A percentile compares a stretch with the other conserved stretches of the same genome.
phyloP scores from a whole-genome alignment of 352 stramenopile species.

The Lagenidium sp. region DNA sequence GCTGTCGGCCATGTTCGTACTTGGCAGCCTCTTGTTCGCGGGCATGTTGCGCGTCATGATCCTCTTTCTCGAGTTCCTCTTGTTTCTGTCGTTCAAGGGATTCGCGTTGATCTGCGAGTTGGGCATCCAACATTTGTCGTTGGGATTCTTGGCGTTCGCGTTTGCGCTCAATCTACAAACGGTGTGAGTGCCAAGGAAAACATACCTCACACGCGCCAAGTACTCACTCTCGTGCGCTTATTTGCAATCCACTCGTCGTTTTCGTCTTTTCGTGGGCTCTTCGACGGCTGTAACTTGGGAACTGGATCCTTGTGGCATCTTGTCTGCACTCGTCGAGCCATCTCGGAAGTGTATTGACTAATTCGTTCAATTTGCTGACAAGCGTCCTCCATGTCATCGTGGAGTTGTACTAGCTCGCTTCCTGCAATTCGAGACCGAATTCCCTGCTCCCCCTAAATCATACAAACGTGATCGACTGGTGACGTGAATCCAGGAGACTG shows the following conservation, averaged over 20 bases:
- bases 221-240: constrained; percentile 15
- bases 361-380: no score
- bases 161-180: no score
- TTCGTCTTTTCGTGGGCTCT: constrained; percentile 8
- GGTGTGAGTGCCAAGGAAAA: no score
- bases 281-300: no score
- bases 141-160: constrained; percentile 18
- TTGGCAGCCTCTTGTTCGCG: not conserved
- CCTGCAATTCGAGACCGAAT: no score
- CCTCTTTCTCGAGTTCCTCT: not conserved
- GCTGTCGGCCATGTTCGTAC: constrained; percentile 2
- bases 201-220: not conserved
- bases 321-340: constrained; percentile 2
- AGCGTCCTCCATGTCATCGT: no score
- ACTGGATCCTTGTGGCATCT: no score
- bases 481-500: no score
- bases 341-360: no score
- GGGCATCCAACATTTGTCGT: constrained; percentile 14
- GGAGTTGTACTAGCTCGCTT: no score
- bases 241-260: constrained; percentile 7
- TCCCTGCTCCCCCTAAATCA: no score
- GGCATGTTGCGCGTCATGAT: not conserved
- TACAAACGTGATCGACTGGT: no score
- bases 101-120: constrained; percentile 17
- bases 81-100: not conserved